Evolutionary conservation across 108 stramenopile genomes (phyloP).

Genomic region (Cyclotella baltica): DNA sequence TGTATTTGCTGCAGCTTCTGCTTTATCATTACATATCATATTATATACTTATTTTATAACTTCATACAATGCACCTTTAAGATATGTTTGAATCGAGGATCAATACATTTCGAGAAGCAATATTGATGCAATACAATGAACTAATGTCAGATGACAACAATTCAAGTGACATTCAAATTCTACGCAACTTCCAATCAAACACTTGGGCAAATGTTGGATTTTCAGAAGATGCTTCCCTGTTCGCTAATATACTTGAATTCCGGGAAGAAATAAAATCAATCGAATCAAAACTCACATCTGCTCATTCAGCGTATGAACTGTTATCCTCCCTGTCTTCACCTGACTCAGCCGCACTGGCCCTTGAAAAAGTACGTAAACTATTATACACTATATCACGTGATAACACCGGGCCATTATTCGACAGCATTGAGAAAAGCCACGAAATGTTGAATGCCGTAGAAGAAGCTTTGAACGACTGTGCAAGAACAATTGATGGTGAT

Average conservation of each 20-base stretch:
- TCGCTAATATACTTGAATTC: slow-evolving; percentile 58
- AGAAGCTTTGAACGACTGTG: slow-evolving; percentile 61
- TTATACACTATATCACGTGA: slow-evolving; percentile 56
- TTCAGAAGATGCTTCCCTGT: slow-evolving; percentile 53
- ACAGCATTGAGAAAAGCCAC: slow-evolving; percentile 69
- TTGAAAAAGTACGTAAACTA: slow-evolving; percentile 68
- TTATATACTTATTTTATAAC: background rate
- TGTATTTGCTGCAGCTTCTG: background rate
- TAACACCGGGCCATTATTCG: slow-evolving; percentile 39
- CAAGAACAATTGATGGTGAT: slow-evolving; percentile 63
- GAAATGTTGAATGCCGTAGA: slow-evolving; percentile 77
- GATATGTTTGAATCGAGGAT: slow-evolving; percentile 71
- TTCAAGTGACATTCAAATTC: background rate
- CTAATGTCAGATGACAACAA: slow-evolving; percentile 4
- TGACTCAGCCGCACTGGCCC: slow-evolving; percentile 65
- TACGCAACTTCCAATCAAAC: slow-evolving; percentile 20
- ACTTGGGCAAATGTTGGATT: slow-evolving; percentile 24
- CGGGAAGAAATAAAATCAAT: slow-evolving; percentile 57
- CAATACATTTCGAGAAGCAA: slow-evolving; percentile 41
- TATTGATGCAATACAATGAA: slow-evolving; percentile 38
- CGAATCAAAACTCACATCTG: slow-evolving; percentile 62
- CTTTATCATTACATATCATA: background rate
- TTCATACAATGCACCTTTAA: background rate
- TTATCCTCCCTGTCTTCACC: slow-evolving; percentile 59
- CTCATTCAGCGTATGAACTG: slow-evolving; percentile 61